A percentile compares a stretch with the other conserved stretches of the same genome.
Evolutionary conservation across 2,329 filamentous ascomycete genomes (phyloP).

Genomic region (Clonostachys rosea): DNA sequence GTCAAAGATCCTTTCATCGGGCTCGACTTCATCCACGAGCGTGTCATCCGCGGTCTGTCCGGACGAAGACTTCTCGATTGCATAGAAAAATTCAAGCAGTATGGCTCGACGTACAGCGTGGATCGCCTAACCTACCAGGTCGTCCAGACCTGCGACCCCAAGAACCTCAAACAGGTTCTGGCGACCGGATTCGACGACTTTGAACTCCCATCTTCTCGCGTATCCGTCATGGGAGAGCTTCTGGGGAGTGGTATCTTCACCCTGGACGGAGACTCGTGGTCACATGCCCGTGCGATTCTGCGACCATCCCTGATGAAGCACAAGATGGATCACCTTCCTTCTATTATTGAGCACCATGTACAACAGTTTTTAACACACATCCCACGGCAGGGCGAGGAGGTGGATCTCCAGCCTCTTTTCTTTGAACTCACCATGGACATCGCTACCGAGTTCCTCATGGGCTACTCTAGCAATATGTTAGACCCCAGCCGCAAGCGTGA

Average conservation of each 20-base stretch:
- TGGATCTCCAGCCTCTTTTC: slow-evolving; percentile 40
- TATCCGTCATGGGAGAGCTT: slow-evolving; percentile 27
- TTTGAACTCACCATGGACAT: slow-evolving; percentile 42
- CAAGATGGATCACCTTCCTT: slow-evolving; percentile 16
- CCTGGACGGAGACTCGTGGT: slow-evolving; percentile 40
- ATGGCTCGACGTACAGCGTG: slow-evolving; percentile 23
- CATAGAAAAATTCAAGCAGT: slow-evolving; percentile 14
- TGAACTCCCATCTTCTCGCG: slow-evolving; percentile 26
- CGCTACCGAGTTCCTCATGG: slow-evolving; percentile 43
- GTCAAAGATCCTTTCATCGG: slow-evolving; percentile 24
- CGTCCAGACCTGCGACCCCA: slow-evolving; percentile 34
- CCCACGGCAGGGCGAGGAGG: slow-evolving; percentile 7
- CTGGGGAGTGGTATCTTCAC: slow-evolving; percentile 45
- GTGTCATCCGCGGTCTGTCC: slow-evolving; percentile 14
- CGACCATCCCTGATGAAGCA: slow-evolving; percentile 23
- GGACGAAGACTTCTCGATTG: slow-evolving; percentile 19
- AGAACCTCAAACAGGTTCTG: slow-evolving; percentile 51
- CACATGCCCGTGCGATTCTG: slow-evolving; percentile 30
- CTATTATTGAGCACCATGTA: slow-evolving; percentile 25
- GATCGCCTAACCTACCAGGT: slow-evolving; percentile 22
- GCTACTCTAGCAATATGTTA: slow-evolving; percentile 14
- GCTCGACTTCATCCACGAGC: slow-evolving; percentile 24
- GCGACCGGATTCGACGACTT: slow-evolving; percentile 48
- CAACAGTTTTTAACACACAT: slow-evolving; percentile 29
- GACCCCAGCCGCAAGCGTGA: slow-evolving; percentile 6